phyloP scores from a whole-genome alignment of 2,329 filamentous ascomycete species.

The Salinomyces thailandicus region DNA sequence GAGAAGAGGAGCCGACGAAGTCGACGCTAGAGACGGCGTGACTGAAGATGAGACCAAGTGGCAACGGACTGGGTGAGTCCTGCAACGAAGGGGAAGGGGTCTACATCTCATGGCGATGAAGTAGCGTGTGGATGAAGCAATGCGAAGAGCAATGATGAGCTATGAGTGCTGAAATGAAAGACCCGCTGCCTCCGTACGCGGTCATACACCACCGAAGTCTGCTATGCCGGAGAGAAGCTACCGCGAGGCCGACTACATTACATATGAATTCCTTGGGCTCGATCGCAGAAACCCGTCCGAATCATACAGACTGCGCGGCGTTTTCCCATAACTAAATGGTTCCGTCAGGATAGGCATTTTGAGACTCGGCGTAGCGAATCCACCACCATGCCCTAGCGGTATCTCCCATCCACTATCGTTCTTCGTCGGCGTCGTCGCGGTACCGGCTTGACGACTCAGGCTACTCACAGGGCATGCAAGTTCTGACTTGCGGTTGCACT shows the following conservation, averaged over 20 bases:
- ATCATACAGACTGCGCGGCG: conserved; percentile 39
- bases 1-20: conserved; percentile 33
- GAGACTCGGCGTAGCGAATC: conserved; percentile 2
- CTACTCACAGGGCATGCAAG: conserved; percentile 5
- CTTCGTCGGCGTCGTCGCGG: conserved; percentile 9
- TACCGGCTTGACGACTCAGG: not conserved
- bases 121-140: no score
- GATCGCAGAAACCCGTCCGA: conserved; percentile 27
- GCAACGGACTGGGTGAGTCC: conserved; percentile 41
- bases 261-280: not conserved
- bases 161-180: no score
- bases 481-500: conserved; percentile 6
- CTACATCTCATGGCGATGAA: no score
- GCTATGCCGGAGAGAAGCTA: no score
- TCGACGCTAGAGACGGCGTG: conserved; percentile 28
- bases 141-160: no score
- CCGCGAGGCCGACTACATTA: no score
- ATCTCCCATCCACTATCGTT: conserved; percentile 2
- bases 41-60: conserved; percentile 40
- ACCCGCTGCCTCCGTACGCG: no score
- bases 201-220: no score
- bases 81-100: no score
- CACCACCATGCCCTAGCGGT: not conserved
- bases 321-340: conserved; percentile 13
- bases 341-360: conserved; percentile 4